Evolutionary conservation across 805 yeast species (phyloP).

Genomic region (Saccharomycodes ludwigii): DNA sequence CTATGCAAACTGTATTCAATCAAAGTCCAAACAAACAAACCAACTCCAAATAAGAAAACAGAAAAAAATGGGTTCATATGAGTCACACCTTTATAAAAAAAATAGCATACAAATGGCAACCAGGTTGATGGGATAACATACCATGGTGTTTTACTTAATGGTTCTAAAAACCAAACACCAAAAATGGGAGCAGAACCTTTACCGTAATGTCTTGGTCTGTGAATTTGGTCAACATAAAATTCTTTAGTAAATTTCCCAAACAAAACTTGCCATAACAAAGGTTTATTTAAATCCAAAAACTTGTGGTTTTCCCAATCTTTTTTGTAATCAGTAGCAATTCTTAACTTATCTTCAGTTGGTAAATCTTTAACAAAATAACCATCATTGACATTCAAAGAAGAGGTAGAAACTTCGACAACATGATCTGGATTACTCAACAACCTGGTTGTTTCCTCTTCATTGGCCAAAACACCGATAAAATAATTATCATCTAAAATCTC

Average conservation of each 20-base stretch:
- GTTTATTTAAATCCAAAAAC: conserved; percentile 75
- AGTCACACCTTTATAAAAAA: conserved; percentile 46
- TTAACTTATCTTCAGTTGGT: conserved; percentile 62
- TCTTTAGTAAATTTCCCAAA: conserved; percentile 69
- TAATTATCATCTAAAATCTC: conserved; percentile 75
- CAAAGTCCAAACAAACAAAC: conserved; percentile 88
- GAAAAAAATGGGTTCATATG: conserved; percentile 35
- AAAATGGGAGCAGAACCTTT: conserved; percentile 92
- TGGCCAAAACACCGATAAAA: conserved; percentile 75
- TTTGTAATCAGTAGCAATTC: conserved; percentile 65
- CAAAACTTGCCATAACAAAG: conserved; percentile 71
- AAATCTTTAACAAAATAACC: conserved; percentile 44
- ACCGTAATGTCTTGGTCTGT: conserved; percentile 96
- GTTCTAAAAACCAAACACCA: conserved; percentile 82
- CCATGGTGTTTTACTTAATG: conserved; percentile 87
- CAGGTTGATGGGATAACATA: conserved; percentile 80
- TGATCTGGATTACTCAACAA: conserved; percentile 48
- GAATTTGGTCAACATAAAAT: conserved; percentile 90
- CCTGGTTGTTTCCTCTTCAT: conserved; percentile 62
- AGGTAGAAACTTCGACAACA: conserved; percentile 38
- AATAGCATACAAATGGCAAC: conserved; percentile 67
- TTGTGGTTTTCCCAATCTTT: conserved; percentile 66
- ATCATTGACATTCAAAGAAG: conserved; percentile 20
- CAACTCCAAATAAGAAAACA: conserved; percentile 52
- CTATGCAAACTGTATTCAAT: conserved; percentile 84